Evolutionary conservation across 139 green algal genomes (phyloP).

Genomic region (Chlorella sp.): DNA sequence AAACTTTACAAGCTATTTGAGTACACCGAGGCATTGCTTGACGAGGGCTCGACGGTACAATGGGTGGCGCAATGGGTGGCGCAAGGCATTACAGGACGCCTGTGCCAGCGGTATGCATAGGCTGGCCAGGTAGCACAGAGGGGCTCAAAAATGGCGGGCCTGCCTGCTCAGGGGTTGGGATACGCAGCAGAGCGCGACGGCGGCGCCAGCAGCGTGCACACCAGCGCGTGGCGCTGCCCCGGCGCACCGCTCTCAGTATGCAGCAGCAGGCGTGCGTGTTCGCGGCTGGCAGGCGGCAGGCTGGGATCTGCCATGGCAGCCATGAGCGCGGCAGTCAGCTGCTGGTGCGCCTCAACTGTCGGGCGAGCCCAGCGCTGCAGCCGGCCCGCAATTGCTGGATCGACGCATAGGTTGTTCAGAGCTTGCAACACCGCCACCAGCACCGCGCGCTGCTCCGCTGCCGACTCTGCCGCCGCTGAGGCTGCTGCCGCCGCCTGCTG

Average conservation of each 20-base stretch:
- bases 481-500: neutral
- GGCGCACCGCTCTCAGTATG: constrained; percentile 18
- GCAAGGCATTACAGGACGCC: too few species aligned
- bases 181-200: neutral
- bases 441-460: neutral
- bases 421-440: constrained; percentile 6
- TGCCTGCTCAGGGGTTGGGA: neutral
- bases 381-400: neutral
- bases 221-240: constrained; percentile 1
- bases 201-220: neutral
- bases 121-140: too few species aligned
- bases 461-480: neutral
- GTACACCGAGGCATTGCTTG: too few species aligned
- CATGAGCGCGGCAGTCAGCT: neutral
- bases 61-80: too few species aligned
- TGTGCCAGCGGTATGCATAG: too few species aligned
- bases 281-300: neutral
- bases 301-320: neutral
- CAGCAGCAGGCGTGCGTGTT: constrained; percentile 9
- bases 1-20: too few species aligned
- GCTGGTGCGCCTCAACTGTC: neutral
- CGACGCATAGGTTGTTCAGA: constrained; percentile 10
- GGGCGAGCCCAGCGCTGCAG: neutral
- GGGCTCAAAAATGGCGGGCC: too few species aligned
- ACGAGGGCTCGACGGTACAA: too few species aligned